These are phyloP conservation scores for Barnettozyma vustinii DNA, from an alignment of 805 yeast genomes.

Conservation along the genomic window DNA sequence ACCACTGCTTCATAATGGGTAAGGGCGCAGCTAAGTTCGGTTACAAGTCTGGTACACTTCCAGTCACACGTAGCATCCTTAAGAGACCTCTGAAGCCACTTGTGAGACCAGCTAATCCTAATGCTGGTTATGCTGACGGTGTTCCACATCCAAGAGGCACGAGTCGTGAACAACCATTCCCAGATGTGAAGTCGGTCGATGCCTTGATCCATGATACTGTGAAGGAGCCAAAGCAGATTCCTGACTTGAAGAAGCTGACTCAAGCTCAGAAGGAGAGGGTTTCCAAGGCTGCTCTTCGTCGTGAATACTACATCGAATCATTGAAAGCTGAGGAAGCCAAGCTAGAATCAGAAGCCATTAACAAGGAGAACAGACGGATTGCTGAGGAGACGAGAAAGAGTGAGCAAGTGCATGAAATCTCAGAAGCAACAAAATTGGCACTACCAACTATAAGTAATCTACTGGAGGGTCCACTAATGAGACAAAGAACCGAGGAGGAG, in stretches of 20 bases:
- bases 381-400: constrained; percentile 27
- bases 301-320: constrained; percentile 63
- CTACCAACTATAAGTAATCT: constrained; percentile 73
- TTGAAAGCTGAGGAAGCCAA: constrained; percentile 31
- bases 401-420: constrained; percentile 34
- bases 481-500: constrained; percentile 71
- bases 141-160: constrained; percentile 62
- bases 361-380: constrained; percentile 24
- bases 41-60: constrained; percentile 75
- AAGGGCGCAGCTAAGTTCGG: constrained; percentile 42
- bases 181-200: constrained; percentile 52
- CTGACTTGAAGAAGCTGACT: constrained; percentile 19
- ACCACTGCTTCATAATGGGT: constrained; percentile 31
- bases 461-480: constrained; percentile 64
- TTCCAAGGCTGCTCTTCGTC: constrained; percentile 57
- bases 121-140: constrained; percentile 68
- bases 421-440: constrained; percentile 56
- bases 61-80: constrained; percentile 70
- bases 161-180: constrained; percentile 48
- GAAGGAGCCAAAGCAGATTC: constrained; percentile 35
- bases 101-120: constrained; percentile 41
- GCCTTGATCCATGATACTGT: constrained; percentile 53
- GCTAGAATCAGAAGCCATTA: constrained; percentile 30
- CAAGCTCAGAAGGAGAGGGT: constrained; percentile 25
- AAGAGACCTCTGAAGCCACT: constrained; percentile 45